phyloP scores from a whole-genome alignment of 2,329 filamentous ascomycete species.

The Blastomyces silverae region DNA sequence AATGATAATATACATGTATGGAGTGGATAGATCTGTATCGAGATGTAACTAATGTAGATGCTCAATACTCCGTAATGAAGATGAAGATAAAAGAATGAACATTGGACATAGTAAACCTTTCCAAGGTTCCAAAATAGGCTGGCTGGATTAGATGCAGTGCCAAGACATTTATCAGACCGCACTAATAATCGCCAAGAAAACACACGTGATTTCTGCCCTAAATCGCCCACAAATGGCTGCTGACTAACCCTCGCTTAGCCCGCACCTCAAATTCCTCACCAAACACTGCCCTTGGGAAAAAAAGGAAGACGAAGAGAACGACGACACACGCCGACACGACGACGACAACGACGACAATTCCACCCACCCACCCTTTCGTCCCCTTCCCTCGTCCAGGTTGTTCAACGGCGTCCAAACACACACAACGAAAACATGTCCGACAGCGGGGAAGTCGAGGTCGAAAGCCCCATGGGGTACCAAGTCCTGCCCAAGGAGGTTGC shows the following conservation, averaged over 20 bases:
- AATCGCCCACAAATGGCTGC: constrained; percentile 31
- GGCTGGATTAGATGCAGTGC: neutral
- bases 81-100: neutral
- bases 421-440: constrained; percentile 64
- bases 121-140: too few relatives aligned
- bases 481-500: constrained; percentile 90
- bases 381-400: constrained; percentile 36
- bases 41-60: too few relatives aligned
- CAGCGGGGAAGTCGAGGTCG: constrained; percentile 87
- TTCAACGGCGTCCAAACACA: constrained; percentile 41
- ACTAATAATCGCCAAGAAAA: neutral
- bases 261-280: constrained; percentile 37
- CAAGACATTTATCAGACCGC: neutral
- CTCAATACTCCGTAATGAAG: too few relatives aligned
- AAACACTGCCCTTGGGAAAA: constrained; percentile 11
- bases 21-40: neutral
- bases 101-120: neutral
- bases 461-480: constrained; percentile 64
- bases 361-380: constrained; percentile 22
- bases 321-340: constrained; percentile 18
- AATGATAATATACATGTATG: neutral
- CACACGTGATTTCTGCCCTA: constrained; percentile 30
- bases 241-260: constrained; percentile 32
- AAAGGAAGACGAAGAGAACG: constrained; percentile 26
- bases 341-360: constrained; percentile 27